These are phyloP conservation scores for Pelagomonas calceolata DNA, from an alignment of 108 stramenopile species.

Conservation along the genomic window DNA sequence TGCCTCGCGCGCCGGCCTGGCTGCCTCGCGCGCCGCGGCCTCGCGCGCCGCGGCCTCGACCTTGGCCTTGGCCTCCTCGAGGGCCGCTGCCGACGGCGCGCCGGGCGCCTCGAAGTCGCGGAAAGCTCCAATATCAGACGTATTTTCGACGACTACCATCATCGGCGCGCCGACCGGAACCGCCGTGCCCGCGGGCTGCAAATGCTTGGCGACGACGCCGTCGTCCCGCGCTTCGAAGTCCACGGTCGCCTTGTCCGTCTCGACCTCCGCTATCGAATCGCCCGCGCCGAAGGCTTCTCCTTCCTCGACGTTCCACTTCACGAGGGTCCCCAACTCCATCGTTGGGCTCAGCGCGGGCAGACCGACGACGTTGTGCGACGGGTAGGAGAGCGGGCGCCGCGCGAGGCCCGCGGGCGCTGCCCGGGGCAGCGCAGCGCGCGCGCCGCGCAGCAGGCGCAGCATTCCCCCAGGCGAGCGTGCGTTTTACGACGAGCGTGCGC, in stretches of 20 bases:
- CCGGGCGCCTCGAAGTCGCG: constrained; percentile 52
- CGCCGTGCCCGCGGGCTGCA: constrained; percentile 53
- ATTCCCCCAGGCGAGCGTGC: no score
- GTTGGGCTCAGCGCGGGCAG: constrained; percentile 93
- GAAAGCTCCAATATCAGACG: constrained; percentile 72
- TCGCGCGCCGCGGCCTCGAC: no score
- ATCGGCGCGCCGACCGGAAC: constrained; percentile 78
- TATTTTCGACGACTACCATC: constrained; percentile 75
- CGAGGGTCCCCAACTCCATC: constrained; percentile 75
- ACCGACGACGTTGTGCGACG: constrained; percentile 60
- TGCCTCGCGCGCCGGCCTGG: no score
- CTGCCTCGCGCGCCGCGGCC: no score
- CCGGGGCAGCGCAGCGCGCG: no score
- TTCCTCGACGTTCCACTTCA: constrained; percentile 75
- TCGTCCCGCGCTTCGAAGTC: constrained; percentile 91
- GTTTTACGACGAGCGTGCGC: no score
- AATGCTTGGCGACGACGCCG: constrained; percentile 65
- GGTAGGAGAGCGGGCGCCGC: no score
- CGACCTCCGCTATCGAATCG: constrained; percentile 82
- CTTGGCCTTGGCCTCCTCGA: no score
- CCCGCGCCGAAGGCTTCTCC: constrained; percentile 77
- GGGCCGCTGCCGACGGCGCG: constrained; percentile 17
- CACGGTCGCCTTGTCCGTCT: constrained; percentile 96
- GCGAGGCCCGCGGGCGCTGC: no score
- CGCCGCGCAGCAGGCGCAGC: no score